Evolutionary conservation across 768 basidiomycete genomes (phyloP).

Genomic region (Nidula microcarpa): DNA sequence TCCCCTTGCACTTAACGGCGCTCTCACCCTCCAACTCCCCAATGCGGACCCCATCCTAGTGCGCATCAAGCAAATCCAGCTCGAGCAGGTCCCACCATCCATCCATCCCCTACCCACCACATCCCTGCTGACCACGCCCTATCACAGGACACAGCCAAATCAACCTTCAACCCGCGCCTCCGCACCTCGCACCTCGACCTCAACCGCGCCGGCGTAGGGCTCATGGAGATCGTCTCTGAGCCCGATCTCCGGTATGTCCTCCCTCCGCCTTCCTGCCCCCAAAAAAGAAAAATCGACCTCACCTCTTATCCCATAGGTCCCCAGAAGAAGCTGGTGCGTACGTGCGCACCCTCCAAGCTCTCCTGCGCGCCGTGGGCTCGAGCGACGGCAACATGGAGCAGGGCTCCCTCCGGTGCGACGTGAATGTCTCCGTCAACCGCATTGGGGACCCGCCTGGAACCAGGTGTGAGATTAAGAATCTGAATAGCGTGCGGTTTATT

Average conservation of each 20-base stretch:
- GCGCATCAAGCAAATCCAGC: constrained; percentile 91
- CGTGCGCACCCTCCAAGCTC: constrained; percentile 75
- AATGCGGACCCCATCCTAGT: constrained; percentile 38
- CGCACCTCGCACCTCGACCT: constrained; percentile 71
- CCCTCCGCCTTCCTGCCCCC: constrained; percentile 16
- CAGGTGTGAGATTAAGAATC: constrained; percentile 94
- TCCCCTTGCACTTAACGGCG: constrained; percentile 73
- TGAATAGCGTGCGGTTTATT: constrained; percentile 88
- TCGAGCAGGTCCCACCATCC: constrained; percentile 85
- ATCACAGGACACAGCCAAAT: constrained; percentile 86
- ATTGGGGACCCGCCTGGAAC: constrained; percentile 64
- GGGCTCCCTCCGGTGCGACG: constrained; percentile 94
- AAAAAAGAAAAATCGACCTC: background rate
- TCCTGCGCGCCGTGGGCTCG: constrained; percentile 79
- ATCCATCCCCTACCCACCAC: background rate
- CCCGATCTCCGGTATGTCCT: constrained; percentile 69
- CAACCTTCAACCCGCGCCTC: constrained; percentile 53
- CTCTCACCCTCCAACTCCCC: constrained; percentile 39
- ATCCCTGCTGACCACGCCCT: background rate
- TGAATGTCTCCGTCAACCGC: constrained; percentile 88
- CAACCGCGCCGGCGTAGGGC: constrained; percentile 83
- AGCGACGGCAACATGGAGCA: constrained; percentile 98
- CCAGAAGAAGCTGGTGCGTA: constrained; percentile 91
- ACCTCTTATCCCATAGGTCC: constrained; percentile 33
- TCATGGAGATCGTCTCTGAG: constrained; percentile 96